Evolutionary conservation across 2,329 filamentous ascomycete species (phyloP), one percentile per base, ranked within the genome.

Genomic region (Mycosphaerella arachidis): DNA sequence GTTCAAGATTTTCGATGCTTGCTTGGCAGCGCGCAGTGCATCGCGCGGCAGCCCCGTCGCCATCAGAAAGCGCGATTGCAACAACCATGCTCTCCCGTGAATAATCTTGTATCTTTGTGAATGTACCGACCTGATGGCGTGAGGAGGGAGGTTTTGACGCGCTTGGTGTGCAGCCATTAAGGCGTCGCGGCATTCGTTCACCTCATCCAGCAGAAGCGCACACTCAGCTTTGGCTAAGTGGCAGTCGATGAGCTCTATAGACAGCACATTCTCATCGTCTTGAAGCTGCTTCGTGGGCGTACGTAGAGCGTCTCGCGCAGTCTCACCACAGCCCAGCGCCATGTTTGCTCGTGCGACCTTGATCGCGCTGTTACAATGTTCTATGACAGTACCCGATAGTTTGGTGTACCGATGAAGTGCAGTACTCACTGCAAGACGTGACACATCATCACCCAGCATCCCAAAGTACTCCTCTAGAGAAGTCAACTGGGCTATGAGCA

Each of bases 271-370:
- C 20, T 29, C 46, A 6, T 29, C 18, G 46, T 12, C 1, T 27
- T 72, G 71, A 45, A 74, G 73, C 8, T 71, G 72, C 10, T 71
- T 68, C 6, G 81, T 65, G 54, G 82, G 79, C 20, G 77, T 73
- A 63, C 86, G 79, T 16, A 97, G 79, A 2, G 81, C 72, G 5
- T 80, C 69, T 6, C 79, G 79, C 50, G 86, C 84, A 67, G 83
- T 84, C 48, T 81, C 82, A 53, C 82, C 82, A 66, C 86, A 84
- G 30, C 86, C 86, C 61, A 88, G 77, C 5, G 79, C 77, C 48
- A 85, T 76, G 67, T 86, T 84, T 63, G 86, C 82, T 7, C 81
- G 66, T 1, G 80, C 82, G 6, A 86, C 73, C 18, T 56, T 56
- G 27, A 59, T n/a, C 12, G 53, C 31, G 18, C 59, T 58, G n/a